phyloP scores from a whole-genome alignment of 768 basidiomycete species.

The Amanita polypyramis region DNA sequence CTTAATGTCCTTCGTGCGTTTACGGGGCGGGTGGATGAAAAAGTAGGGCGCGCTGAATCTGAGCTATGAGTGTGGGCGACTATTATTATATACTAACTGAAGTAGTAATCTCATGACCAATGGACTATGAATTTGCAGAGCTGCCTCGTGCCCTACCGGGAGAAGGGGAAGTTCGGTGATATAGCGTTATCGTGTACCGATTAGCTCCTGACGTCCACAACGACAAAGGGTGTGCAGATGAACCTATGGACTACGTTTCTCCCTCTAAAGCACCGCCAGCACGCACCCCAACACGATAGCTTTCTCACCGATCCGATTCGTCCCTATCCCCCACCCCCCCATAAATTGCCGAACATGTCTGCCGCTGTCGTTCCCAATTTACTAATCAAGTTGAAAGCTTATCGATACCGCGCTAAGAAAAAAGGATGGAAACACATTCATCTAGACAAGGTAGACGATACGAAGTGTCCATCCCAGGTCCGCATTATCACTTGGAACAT shows the following conservation, averaged over 20 bases:
- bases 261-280: neutral
- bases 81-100: neutral
- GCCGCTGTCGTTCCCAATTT: constrained; percentile 19
- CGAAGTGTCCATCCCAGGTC: constrained; percentile 30
- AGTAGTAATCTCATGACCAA: neutral
- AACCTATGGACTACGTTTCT: neutral
- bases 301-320: neutral
- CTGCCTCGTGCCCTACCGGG: constrained; percentile 3
- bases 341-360: neutral
- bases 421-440: constrained; percentile 36
- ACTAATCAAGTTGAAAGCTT: constrained; percentile 22
- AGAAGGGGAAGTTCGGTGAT: neutral
- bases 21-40: constrained; percentile 26
- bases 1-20: constrained; percentile 76
- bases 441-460: constrained; percentile 20
- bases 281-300: neutral
- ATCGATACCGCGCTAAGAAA: constrained; percentile 29
- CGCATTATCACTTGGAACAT: constrained; percentile 68
- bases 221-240: neutral
- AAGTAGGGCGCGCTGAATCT: constrained; percentile 25
- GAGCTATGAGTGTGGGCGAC: constrained; percentile 30
- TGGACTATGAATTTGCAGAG: neutral
- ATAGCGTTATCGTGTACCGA: neutral
- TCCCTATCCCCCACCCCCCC: neutral
- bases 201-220: neutral